Conservation (phyloP, 257 asterid genomes). For the Euphrasia confusa region DNA sequence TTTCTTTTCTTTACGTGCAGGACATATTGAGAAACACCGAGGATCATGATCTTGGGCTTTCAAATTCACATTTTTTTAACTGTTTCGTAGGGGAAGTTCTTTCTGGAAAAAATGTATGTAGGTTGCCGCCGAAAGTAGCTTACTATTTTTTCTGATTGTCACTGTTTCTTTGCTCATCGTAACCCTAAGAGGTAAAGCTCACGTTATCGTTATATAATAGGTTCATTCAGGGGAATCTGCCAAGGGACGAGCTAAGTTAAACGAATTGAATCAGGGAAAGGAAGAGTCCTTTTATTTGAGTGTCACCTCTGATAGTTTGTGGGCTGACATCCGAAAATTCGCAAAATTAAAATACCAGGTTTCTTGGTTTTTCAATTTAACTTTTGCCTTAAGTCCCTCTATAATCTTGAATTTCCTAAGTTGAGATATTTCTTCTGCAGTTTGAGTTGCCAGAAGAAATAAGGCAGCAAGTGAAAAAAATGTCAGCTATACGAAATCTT, state of each 20-base stretch:
- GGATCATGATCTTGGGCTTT: slow-evolving; percentile 71
- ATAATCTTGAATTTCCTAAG: slow-evolving; percentile 7
- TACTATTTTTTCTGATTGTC: neutral
- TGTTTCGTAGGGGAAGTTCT: slow-evolving; percentile 61
- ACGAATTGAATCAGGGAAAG: slow-evolving; percentile 43
- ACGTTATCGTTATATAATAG: slow-evolving; percentile 35
- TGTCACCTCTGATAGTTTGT: slow-evolving; percentile 64
- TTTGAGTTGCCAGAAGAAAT: slow-evolving; percentile 70
- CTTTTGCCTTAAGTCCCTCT: slow-evolving; percentile 1
- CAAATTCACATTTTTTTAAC: slow-evolving; percentile 65
- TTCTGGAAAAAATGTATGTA: slow-evolving; percentile 50
- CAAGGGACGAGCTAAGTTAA: slow-evolving; percentile 50
- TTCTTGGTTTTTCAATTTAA: slow-evolving; percentile 15
- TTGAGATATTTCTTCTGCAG: slow-evolving; percentile 35
- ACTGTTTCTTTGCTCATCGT: neutral
- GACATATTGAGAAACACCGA: slow-evolving; percentile 70
- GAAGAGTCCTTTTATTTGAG: slow-evolving; percentile 49
- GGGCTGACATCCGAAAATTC: slow-evolving; percentile 77
- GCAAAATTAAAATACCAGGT: slow-evolving; percentile 82
- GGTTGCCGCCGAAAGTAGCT: neutral
- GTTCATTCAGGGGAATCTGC: slow-evolving; percentile 41
- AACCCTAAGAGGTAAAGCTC: neutral
- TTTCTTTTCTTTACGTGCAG: slow-evolving; percentile 36
- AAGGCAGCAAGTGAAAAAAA: slow-evolving; percentile 49
- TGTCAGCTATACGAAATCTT: slow-evolving; percentile 69